phyloP scores from a whole-genome alignment of 768 basidiomycete species.

The Boletus subparvulus region DNA sequence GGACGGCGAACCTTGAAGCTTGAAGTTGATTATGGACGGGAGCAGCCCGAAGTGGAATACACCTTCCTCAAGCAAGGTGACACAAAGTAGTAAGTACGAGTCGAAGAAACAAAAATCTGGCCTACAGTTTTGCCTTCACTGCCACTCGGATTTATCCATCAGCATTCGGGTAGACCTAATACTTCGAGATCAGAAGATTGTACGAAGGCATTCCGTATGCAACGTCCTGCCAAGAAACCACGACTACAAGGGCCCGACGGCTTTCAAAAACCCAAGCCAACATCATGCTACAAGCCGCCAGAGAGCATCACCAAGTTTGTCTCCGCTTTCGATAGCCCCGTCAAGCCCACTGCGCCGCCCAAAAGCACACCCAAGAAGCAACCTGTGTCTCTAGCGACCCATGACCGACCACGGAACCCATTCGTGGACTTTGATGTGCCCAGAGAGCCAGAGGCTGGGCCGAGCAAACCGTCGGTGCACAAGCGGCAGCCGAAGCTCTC shows the following conservation, averaged over 20 bases:
- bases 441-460: slow-evolving; percentile 6
- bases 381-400: background rate
- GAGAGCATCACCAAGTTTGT: slow-evolving; percentile 29
- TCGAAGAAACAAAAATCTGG: too few relatives aligned
- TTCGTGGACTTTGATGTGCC: slow-evolving; percentile 14
- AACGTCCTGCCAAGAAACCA: slow-evolving; percentile 14
- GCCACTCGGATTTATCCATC: too few relatives aligned
- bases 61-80: too few relatives aligned
- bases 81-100: too few relatives aligned
- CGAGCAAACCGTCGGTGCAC: slow-evolving; percentile 10
- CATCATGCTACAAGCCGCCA: slow-evolving; percentile 25
- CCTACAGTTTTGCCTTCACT: too few relatives aligned
- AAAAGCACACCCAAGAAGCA: slow-evolving; percentile 6
- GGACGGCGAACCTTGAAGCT: too few relatives aligned
- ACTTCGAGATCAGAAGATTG: too few relatives aligned
- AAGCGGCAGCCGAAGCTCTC: slow-evolving; percentile 4
- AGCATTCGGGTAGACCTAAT: too few relatives aligned
- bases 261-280: slow-evolving; percentile 24
- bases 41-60: too few relatives aligned
- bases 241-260: slow-evolving; percentile 29
- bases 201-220: background rate
- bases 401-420: slow-evolving; percentile 21
- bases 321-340: slow-evolving; percentile 24
- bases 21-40: too few relatives aligned
- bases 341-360: background rate